Evolutionary conservation across 2,329 filamentous ascomycete species (phyloP), one percentile per base, ranked within the genome.

Genomic region (Westerdykella sp.): DNA sequence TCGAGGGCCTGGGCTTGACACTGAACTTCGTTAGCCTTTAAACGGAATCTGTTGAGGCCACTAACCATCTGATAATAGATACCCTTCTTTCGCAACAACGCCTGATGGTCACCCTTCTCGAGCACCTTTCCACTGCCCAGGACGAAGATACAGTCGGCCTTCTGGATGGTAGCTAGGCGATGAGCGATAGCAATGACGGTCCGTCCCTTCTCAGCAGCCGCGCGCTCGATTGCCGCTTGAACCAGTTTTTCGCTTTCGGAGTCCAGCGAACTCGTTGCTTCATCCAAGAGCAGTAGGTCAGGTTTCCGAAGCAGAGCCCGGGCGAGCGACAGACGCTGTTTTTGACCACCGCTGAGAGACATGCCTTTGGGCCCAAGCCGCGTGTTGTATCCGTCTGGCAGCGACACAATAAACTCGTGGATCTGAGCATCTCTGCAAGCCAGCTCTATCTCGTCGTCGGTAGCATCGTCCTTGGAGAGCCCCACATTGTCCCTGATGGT

Each of bases 401-500:
- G 51, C 9, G 55, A 61, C 1, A 47, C 41, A 41, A 69, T 62
- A 50, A 68, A 69, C 6, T 66, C 61, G 46, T 69, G 65, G 41
- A 69, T 68, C 32, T 69, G 64, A 2, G 66, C 65, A 38, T 62
- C 60, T 12, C 37, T 41, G 31, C 65, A 67, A 2, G 64, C 66
- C 11, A 49, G 39, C 16, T 67, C 47, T 34, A 69, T 58, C 1
- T 56, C 57, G 2, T 47, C 49, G 10, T 63, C 51, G 1, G 57
- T 59, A 3, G 59, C 62, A 0, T 35, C 39, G n/a, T 58, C 56
- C 4, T 67, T 62, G 13, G 59, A 63, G 0, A 68, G 51, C 0
- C 57, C 48, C 14, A 71, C 44, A 42, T 72, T 72, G 10, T 70
- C 68, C 2, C 54, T 51, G 34, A 71, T 67, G 1, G 63, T 69